These are phyloP conservation scores for Dictyostelium brefeldianum DNA, from an alignment of 78 protist species.

Conservation along the genomic window DNA sequence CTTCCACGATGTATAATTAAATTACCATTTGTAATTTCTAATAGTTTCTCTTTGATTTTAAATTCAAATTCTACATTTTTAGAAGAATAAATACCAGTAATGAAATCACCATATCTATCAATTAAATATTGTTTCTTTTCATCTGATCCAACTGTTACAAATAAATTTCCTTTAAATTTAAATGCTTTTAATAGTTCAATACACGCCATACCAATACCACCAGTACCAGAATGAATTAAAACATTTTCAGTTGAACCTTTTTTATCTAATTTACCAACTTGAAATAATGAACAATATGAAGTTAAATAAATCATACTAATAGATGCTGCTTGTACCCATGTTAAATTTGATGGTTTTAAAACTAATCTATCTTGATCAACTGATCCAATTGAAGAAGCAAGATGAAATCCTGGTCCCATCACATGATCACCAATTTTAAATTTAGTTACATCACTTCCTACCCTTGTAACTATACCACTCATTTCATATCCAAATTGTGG, in stretches of 20 bases:
- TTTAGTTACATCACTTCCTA: neutral
- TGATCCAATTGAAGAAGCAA: neutral
- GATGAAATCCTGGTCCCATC: neutral
- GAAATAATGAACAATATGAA: neutral
- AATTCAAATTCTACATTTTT: neutral
- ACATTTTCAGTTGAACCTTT: slow-evolving; percentile 14
- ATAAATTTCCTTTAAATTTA: slow-evolving; percentile 66
- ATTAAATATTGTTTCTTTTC: slow-evolving; percentile 37
- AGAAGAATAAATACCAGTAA: slow-evolving; percentile 47
- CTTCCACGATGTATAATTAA: neutral
- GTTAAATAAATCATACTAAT: neutral
- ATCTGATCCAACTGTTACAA: slow-evolving; percentile 38
- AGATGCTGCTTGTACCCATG: neutral
- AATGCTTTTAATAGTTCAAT: slow-evolving; percentile 80
- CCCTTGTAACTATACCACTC: neutral
- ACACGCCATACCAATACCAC: slow-evolving; percentile 79
- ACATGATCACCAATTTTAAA: slow-evolving; percentile 39
- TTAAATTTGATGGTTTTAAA: neutral
- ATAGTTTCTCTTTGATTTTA: slow-evolving; percentile 1
- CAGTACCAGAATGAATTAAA: slow-evolving; percentile 84
- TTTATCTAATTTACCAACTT: neutral
- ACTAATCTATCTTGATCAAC: neutral
- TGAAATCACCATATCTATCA: neutral
- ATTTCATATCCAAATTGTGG: slow-evolving; percentile 21
- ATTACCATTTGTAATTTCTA: neutral